Conservation (phyloP, 2,329 filamentous ascomycete genomes). For the Stagonosporopsis cucurbitacearum region DNA sequence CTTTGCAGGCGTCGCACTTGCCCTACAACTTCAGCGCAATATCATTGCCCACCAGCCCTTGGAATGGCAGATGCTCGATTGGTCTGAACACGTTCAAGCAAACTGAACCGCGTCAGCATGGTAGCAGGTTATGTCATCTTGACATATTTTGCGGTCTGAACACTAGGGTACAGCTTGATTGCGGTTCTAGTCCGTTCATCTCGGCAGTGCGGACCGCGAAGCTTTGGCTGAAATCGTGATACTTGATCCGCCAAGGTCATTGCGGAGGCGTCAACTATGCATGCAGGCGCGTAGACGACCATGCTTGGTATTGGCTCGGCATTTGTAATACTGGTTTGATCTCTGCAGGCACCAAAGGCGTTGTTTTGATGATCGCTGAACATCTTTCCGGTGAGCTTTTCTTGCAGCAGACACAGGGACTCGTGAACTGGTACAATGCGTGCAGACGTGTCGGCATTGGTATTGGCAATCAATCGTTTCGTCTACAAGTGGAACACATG, state of each 20-base stretch:
- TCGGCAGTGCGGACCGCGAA: not conserved
- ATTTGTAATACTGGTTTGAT: not conserved
- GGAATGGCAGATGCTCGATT: not conserved
- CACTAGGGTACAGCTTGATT: not conserved
- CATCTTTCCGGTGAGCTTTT: not conserved
- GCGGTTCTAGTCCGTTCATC: not conserved
- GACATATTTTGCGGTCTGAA: not conserved
- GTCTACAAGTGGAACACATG: not conserved
- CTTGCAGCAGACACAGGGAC: too few relatives aligned
- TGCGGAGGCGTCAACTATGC: not conserved
- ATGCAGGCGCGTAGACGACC: not conserved
- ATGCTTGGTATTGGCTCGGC: not conserved
- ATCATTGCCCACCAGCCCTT: not conserved
- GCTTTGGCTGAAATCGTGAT: not conserved
- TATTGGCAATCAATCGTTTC: not conserved
- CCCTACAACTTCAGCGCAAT: not conserved
- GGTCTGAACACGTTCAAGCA: not conserved
- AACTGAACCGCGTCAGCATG: too few relatives aligned
- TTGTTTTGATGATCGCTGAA: not conserved
- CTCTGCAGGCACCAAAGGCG: not conserved
- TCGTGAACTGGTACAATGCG: too few relatives aligned
- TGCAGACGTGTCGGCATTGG: too few relatives aligned
- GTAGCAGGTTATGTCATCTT: not conserved
- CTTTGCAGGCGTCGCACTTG: not conserved
- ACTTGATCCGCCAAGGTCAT: not conserved